Base-by-base conservation (phyloP, 208 protist genomes). In the Kentomonas sorsogonicus region DNA sequence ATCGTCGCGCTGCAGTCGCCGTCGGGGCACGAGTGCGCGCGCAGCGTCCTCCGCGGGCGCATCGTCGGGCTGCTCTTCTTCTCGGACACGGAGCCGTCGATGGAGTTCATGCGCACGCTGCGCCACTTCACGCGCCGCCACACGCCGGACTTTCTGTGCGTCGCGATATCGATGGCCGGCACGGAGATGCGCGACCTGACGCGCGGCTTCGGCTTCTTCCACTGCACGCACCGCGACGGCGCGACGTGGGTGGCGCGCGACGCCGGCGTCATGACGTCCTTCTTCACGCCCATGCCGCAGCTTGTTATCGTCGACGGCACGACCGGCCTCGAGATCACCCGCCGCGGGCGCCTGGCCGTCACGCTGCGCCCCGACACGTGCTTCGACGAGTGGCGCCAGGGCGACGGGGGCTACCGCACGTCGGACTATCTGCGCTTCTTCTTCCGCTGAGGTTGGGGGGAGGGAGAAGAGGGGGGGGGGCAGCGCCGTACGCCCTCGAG, bases 61-160 rank as follows among this genome's bases (percentile, higher is more conserved):
- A 53, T 93, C 22, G 86, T 90, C 11, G 86, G 83, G 1, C 51
- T 91, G 0, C 72, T 90, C 48, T 93, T 87, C 66, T 93, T 90
- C 66, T 83, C 78, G 3, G 82, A 89, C 51, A 74, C 77, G 39
- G 79, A 91, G 54, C 73, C 80, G 20, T 83, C 72, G 25, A 53
- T 76, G 13, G 47, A 53, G 36, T 93, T 93, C 53, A 88, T 93
- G 83, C 76, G 60, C 20, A 18, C 39, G 15, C 66, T 93, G 18
- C 54, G 79, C 36, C 15, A 4, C 0, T 81, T 93, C 52, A 69
- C 80, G 31, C 60, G 73, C 31, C 15, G 41, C 39, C 79, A 90
- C 62, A 66, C 55, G 34, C 77, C 77, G 2, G 78, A 93, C 62
- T 81, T 93, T 34, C 70, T 93, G 18, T 74, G 89, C n/a, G 72